Evolutionary conservation across 176 grass and related monocot genomes (phyloP).

Genomic region (Pontederia paniculata): DNA sequence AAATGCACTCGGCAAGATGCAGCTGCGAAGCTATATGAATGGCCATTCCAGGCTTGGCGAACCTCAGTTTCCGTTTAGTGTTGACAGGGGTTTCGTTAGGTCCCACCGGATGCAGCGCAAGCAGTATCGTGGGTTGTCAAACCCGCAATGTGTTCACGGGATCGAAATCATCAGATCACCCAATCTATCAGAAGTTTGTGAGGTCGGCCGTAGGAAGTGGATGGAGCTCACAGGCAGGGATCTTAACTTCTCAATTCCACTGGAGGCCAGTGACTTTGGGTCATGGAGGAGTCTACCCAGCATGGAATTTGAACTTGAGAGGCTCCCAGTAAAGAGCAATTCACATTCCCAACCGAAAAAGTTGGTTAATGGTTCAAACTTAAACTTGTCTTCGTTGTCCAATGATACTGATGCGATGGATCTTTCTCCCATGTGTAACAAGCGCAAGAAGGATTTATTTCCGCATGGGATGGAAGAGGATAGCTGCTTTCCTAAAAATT

Average conservation of each 20-base stretch:
- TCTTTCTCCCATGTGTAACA: conserved; percentile 78
- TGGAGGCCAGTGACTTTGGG: conserved; percentile 78
- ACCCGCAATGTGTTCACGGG: conserved; percentile 86
- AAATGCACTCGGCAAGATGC: conserved; percentile 93
- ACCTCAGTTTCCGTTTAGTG: conserved; percentile 74
- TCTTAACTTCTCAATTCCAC: conserved; percentile 57
- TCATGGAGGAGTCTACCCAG: conserved; percentile 75
- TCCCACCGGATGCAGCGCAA: conserved; percentile 93
- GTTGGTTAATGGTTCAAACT: conserved; percentile 44
- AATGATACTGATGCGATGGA: conserved; percentile 64
- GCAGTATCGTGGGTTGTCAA: conserved; percentile 80
- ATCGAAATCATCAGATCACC: conserved; percentile 62
- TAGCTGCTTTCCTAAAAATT: conserved; percentile 46
- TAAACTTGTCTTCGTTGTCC: conserved; percentile 73
- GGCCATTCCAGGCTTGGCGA: conserved; percentile 72
- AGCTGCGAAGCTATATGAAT: conserved; percentile 94
- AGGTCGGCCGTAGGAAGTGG: conserved; percentile 75
- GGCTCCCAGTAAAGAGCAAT: conserved; percentile 29
- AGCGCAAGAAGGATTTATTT: conserved; percentile 56
- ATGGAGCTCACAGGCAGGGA: conserved; percentile 70
- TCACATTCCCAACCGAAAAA: conserved; percentile 46
- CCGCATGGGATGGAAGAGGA: conserved; percentile 57
- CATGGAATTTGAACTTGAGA: conserved; percentile 69
- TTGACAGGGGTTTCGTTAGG: conserved; percentile 63
- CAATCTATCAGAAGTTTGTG: conserved; percentile 44